Evolutionary conservation across 257 asterid species (phyloP).

Genomic region (Euphrasia confusa): DNA sequence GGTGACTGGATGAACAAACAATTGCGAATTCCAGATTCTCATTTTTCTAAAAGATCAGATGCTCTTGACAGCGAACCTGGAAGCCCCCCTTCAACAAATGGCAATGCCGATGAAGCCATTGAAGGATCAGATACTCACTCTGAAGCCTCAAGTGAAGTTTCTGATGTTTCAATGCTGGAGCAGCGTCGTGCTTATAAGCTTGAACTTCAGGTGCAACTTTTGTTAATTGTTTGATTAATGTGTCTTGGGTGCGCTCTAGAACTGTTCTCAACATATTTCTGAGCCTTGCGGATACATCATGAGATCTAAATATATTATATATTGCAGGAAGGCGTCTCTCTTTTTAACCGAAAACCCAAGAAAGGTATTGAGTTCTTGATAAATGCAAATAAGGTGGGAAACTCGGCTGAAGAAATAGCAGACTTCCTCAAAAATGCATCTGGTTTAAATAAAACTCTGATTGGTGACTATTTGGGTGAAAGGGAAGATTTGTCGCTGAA

Average conservation of each 20-base stretch:
- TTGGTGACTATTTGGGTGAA: conserved; percentile 98
- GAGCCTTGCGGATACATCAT: conserved; percentile 15
- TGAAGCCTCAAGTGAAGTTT: conserved; percentile 85
- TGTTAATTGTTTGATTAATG: conserved; percentile 24
- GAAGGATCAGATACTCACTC: conserved; percentile 84
- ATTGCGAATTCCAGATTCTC: conserved; percentile 81
- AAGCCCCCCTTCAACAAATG: conserved; percentile 52
- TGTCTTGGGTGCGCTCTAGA: neutral
- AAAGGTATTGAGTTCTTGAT: conserved; percentile 94
- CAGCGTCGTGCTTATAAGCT: conserved; percentile 99
- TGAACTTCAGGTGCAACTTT: conserved; percentile 83
- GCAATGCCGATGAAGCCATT: conserved; percentile 59
- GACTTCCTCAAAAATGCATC: conserved; percentile 79
- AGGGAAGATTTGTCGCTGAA: conserved; percentile 88
- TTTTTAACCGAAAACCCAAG: conserved; percentile 94
- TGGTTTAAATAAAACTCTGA: conserved; percentile 81
- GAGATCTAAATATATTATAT: conserved; percentile 24
- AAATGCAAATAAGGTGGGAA: conserved; percentile 90
- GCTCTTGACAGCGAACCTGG: conserved; percentile 65
- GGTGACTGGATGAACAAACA: conserved; percentile 99
- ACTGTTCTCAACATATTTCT: no score
- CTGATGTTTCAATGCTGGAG: conserved; percentile 82
- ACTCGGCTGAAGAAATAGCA: conserved; percentile 85
- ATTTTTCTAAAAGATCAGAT: conserved; percentile 57
- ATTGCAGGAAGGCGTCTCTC: conserved; percentile 98